Conservation (phyloP, 495 filamentous ascomycete species). For the Aspergillus kassunensis region DNA sequence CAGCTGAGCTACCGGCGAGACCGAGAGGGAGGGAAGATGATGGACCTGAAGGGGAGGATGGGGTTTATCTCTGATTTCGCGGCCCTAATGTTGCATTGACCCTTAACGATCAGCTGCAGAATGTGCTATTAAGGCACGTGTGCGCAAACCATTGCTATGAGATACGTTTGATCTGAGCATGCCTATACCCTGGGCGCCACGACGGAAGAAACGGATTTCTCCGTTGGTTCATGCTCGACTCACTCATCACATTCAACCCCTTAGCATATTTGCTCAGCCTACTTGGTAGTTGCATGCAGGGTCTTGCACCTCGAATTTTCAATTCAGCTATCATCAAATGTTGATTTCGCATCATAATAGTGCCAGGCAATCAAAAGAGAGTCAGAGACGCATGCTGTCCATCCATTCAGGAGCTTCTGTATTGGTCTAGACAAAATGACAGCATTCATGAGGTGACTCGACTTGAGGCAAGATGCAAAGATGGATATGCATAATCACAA, state of each 20-base stretch:
- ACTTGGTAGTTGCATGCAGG: too few relatives aligned
- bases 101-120: too few relatives aligned
- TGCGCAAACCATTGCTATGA: too few relatives aligned
- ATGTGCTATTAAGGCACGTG: too few relatives aligned
- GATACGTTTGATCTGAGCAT: too few relatives aligned
- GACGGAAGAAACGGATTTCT: too few relatives aligned
- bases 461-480: conserved; percentile 12
- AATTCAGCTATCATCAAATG: neutral
- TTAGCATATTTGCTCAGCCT: neutral
- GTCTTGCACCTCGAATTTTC: neutral
- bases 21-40: conserved; percentile 20
- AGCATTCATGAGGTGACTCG: conserved; percentile 2
- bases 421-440: conserved; percentile 14
- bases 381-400: neutral
- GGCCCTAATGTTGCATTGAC: too few relatives aligned
- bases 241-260: too few relatives aligned
- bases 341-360: neutral
- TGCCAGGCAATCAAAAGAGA: neutral
- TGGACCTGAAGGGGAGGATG: conserved; percentile 54
- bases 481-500: conserved; percentile 29
- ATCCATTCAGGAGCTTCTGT: conserved; percentile 6
- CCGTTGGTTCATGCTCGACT: too few relatives aligned
- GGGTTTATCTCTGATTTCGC: conserved; percentile 58
- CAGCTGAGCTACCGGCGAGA: neutral
- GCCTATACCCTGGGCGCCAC: too few relatives aligned